These are phyloP conservation scores for Smittium culicis DNA, from an alignment of 371 early-diverging fungal species.

Conservation along the genomic window DNA sequence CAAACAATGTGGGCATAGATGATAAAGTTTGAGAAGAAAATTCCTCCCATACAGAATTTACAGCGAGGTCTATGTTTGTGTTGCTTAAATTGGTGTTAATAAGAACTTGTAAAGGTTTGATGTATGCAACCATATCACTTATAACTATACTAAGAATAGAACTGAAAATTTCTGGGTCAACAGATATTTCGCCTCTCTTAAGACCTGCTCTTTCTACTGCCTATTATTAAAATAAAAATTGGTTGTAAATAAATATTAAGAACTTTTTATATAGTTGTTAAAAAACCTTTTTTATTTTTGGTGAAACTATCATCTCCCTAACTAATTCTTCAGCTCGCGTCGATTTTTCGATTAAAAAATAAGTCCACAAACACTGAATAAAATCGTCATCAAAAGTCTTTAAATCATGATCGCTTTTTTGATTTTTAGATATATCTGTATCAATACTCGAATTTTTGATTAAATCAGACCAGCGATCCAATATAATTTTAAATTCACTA, in stretches of 20 bases:
- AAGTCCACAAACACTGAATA: constrained; percentile 5
- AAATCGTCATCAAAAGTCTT: neutral
- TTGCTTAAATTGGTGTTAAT: neutral
- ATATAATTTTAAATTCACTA: neutral
- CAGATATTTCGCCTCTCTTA: constrained; percentile 3
- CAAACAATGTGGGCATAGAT: constrained; percentile 7
- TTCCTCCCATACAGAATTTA: constrained; percentile 4
- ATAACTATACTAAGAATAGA: neutral
- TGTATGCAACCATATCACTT: neutral
- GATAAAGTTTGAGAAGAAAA: constrained; percentile 2
- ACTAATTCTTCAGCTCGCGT: neutral
- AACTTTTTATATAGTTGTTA: no score
- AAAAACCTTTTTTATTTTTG: constrained; percentile 5
- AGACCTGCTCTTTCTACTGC: neutral
- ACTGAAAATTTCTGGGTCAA: constrained; percentile 4
- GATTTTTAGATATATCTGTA: neutral
- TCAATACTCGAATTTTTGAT: neutral
- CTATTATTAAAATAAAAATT: no score
- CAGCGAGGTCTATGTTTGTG: neutral
- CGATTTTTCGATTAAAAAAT: constrained; percentile 1
- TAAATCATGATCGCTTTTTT: neutral
- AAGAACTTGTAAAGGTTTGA: neutral
- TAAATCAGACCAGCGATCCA: neutral
- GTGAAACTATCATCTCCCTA: neutral
- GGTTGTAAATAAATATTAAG: no score